A percentile compares a stretch with the other conserved stretches of the same genome.
Conservation (phyloP, 1,284 basidiomycete genomes). For the Ganoderma lingzhi region DNA sequence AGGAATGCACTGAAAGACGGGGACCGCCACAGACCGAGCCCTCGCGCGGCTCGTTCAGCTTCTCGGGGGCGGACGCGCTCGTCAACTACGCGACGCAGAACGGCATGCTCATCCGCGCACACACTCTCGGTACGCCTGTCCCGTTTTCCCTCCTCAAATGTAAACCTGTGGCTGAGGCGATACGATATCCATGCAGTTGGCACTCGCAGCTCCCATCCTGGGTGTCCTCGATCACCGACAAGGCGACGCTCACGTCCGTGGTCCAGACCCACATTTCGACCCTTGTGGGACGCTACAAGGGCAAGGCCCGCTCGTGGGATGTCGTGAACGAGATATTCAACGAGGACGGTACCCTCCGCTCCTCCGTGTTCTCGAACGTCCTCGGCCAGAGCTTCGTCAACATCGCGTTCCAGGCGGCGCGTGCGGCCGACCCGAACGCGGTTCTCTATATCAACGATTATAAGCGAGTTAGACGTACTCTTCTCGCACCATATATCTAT, state of each 20-base stretch:
- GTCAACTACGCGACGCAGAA: slow-evolving; percentile 57
- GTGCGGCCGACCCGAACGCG: slow-evolving; percentile 45
- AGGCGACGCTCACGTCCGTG: slow-evolving; percentile 39
- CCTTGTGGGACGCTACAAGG: slow-evolving; percentile 48
- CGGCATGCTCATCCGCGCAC: slow-evolving; percentile 55
- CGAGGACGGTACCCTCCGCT: slow-evolving; percentile 47
- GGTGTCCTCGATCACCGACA: slow-evolving; percentile 45
- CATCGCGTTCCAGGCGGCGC: slow-evolving; percentile 46
- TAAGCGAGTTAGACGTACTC: slow-evolving; percentile 32
- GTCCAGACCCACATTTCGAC: slow-evolving; percentile 48
- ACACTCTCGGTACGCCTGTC: slow-evolving; percentile 46
- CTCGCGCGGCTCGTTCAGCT: slow-evolving; percentile 47
- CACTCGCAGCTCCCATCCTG: slow-evolving; percentile 57
- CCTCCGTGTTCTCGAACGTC: slow-evolving; percentile 45
- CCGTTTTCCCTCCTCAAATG: background rate
- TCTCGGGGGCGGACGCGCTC: slow-evolving; percentile 49
- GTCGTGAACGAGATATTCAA: slow-evolving; percentile 46
- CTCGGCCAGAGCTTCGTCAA: slow-evolving; percentile 46
- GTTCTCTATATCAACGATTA: slow-evolving; percentile 50
- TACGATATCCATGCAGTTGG: slow-evolving; percentile 46
- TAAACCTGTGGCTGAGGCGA: background rate
- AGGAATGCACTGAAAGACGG: background rate
- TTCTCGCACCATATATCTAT: no score
- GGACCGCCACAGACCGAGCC: slow-evolving; percentile 18
- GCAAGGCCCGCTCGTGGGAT: slow-evolving; percentile 47